Base-by-base conservation (phyloP, 2,329 filamentous ascomycete genomes). In the Metarhizium humberi region DNA sequence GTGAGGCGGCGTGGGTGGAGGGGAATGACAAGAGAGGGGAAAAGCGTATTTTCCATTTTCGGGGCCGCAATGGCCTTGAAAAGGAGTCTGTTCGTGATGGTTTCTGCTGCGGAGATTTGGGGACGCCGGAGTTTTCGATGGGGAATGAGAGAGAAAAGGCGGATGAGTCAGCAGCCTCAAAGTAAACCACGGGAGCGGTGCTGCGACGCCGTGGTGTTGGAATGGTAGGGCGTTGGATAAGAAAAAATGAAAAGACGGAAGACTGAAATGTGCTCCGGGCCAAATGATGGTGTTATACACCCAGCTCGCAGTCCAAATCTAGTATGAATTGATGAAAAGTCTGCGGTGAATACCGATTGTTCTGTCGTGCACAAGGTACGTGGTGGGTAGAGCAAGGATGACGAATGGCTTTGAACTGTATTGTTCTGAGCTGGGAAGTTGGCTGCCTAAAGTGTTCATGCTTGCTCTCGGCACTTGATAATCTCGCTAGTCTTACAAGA, bases 91-190 rank as follows among this genome's bases (percentile, higher is more conserved):
- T 47, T 70, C 71, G 74, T 77, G 74, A 76, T 74, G 67, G 68
- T 73, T 74, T 74, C 70, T 77, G 70, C 74, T 36, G 73, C 72
- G 75, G 65, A 77, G 66, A 71, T 76, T 74, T 74, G 68, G 66
- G 74, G 70, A 69, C 63, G 65, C 40, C 36, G 49, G 30, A 7
- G 46, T 13, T 43, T 43, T 49, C 16, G 40, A 10, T 18, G 51
- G 32, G 29, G 18, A 14, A 18, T 29, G 30, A 25, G 46, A 25
- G 46, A 25, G 18, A 30, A 34, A 25, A 32, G 18, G 29, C 25
- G 29, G 57, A 51, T 58, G 57, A 56, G 57, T 56, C 50, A 56
- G 57, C 57, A 32, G 42, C 40, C 32, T 49, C 18, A 14, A 52
- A 16, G n/a, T 20, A 2, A 20, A 25, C 25, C 25, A 4, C 25